These are phyloP conservation scores for Triglochin maritima DNA, from an alignment of 106 monocot genomes.

Conservation along the genomic window DNA sequence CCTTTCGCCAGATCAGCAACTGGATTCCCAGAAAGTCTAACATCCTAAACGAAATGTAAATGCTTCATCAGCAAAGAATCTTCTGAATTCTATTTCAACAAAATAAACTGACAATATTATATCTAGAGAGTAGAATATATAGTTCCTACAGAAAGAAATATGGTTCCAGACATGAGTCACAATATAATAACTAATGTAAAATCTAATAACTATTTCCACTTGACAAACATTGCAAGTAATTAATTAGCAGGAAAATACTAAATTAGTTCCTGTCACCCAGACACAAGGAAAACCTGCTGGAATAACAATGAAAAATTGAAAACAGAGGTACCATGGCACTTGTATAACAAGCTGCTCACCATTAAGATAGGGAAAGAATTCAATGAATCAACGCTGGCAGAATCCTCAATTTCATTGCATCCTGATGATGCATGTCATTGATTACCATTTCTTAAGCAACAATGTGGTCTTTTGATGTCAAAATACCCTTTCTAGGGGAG, in stretches of 20 bases:
- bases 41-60: slow-evolving; percentile 47
- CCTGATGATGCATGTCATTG: slow-evolving; percentile 35
- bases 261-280: too few relatives aligned
- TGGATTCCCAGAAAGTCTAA: slow-evolving; percentile 95
- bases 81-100: too few relatives aligned
- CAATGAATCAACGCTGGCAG: slow-evolving; percentile 73
- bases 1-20: slow-evolving; percentile 67
- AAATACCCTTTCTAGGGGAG: too few relatives aligned
- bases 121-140: not conserved
- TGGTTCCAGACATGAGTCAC: not conserved
- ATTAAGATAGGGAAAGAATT: slow-evolving; percentile 64
- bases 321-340: not conserved
- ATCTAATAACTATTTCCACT: too few relatives aligned
- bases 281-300: too few relatives aligned
- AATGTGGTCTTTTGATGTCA: too few relatives aligned
- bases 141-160: not conserved
- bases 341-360: slow-evolving; percentile 36
- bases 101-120: not conserved
- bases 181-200: too few relatives aligned
- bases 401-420: slow-evolving; percentile 61
- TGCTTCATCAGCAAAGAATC: too few relatives aligned
- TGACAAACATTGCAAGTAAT: too few relatives aligned
- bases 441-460: not conserved
- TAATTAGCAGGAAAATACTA: not conserved
- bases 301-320: not conserved